These are phyloP conservation scores for Nemophila menziesii DNA, from an alignment of 257 asterid genomes.

Conservation along the genomic window DNA sequence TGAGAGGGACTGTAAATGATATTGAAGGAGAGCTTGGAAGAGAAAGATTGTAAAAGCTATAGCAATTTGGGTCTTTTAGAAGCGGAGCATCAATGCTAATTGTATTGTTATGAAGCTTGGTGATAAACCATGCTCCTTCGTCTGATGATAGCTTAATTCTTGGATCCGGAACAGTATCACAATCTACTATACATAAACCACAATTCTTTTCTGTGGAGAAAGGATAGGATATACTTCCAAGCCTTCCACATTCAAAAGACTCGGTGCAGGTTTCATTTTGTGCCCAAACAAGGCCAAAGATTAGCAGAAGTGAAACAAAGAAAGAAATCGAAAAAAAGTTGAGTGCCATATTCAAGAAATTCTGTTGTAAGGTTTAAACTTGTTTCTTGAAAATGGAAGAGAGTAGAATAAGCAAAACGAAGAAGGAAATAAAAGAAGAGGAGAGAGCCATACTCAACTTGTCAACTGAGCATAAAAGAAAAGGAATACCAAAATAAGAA, in stretches of 20 bases:
- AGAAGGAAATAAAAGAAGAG: neutral
- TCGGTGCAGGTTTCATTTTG: neutral
- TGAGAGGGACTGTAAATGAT: neutral
- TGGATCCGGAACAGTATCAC: neutral
- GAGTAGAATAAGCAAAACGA: too few relatives aligned
- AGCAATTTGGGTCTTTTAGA: too few relatives aligned
- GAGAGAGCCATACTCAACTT: neutral
- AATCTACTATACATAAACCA: constrained; percentile 1
- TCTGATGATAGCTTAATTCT: constrained; percentile 9
- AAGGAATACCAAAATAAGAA: neutral
- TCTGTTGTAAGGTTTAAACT: too few relatives aligned
- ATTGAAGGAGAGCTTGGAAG: constrained; percentile 8
- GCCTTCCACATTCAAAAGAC: neutral
- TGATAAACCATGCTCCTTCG: constrained; percentile 1
- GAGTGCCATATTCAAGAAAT: neutral
- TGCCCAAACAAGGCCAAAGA: neutral
- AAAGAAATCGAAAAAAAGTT: neutral
- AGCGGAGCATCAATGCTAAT: constrained; percentile 7
- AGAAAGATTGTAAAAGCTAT: too few relatives aligned
- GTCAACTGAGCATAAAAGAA: neutral
- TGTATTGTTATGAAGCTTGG: neutral
- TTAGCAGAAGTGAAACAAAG: neutral
- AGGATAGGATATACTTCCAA: neutral
- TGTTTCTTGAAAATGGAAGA: too few relatives aligned
- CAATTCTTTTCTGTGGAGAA: neutral